These are phyloP conservation scores for Teratosphaeria destructans DNA, from an alignment of 2,329 filamentous ascomycete genomes.

Conservation along the genomic window DNA sequence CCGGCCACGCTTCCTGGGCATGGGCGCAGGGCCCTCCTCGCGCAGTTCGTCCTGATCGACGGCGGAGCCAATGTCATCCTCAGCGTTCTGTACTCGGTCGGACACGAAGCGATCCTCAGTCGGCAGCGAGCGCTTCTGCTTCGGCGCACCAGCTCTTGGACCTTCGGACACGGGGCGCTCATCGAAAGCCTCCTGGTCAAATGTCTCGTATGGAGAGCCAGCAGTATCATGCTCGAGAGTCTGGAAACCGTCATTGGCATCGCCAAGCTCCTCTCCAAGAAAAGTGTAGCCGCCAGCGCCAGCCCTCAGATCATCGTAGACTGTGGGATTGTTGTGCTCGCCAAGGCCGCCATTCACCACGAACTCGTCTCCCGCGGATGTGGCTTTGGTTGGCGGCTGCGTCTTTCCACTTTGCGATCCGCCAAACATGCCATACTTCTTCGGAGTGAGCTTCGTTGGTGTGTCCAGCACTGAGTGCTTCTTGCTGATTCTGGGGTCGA, in stretches of 20 bases:
- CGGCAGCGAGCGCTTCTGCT: not conserved
- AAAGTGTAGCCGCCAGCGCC: not conserved
- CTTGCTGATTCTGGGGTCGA: conserved; percentile 6
- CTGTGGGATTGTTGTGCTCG: not conserved
- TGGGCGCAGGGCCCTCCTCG: not conserved
- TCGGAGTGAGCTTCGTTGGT: conserved; percentile 6
- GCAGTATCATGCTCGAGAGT: not conserved
- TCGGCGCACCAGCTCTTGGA: not conserved
- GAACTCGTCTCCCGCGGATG: not conserved
- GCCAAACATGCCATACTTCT: conserved; percentile 10
- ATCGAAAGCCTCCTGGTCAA: not conserved
- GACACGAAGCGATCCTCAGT: not conserved
- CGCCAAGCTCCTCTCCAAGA: not conserved
- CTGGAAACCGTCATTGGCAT: not conserved
- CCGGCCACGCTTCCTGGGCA: conserved; percentile 1
- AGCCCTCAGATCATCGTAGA: not conserved
- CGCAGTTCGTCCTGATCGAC: not conserved
- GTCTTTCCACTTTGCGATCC: not conserved
- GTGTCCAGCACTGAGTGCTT: conserved; percentile 5
- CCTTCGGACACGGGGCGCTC: not conserved
- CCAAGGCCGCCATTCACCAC: not conserved
- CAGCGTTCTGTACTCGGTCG: not conserved
- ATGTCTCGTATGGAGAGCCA: not conserved
- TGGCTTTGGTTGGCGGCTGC: not conserved
- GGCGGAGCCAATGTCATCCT: not conserved